Base-by-base conservation (phyloP, 2,329 filamentous ascomycete genomes). In the Dryadomyces quercivorus region DNA sequence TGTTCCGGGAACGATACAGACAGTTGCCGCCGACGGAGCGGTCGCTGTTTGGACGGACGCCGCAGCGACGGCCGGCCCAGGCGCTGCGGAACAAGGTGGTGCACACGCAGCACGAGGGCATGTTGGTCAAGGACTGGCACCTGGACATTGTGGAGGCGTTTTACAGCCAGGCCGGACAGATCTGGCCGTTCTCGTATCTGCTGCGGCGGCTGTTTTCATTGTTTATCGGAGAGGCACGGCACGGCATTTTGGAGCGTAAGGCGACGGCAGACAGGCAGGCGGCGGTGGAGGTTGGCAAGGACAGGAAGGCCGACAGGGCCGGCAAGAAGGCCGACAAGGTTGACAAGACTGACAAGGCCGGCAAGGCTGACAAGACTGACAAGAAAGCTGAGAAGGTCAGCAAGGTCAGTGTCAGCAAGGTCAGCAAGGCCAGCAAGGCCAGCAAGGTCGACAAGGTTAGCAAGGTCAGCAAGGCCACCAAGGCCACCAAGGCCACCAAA, bases 81-180 rank as follows among this genome's bases (percentile, higher is more conserved):
- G 10, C 26, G 5, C 18, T 6, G n/a, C 15, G 47, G 16, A 22
- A 44, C 55, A 76, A 74, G 61, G 69, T 67, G 26, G 72, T 81
- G 55, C 63, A 64, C 22, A 71, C 73, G 31, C 71, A 74, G 40
- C 74, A 71, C 48, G 68, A 72, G 62, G 64, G 65, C 5, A 67
- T 82, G 66, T 58, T 67, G 21, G 66, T 82, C 18, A 72, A 80
- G 64, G 63, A 68, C 55, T 81, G 78, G 78, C 79, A 82, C 56
- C 64, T 81, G 18, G 78, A 82, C 56, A 71, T 80, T 53, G 71
- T 81, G 22, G 74, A 80, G 56, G 77, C 73, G 3, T 82, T 81
- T 60, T 66, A 65, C 55, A 62, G 62, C 13, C 68, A 74, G 56
- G 69, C 78, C 2, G 72, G 72, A 12, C 70, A 67, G 10, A 34